Evolutionary conservation across 495 filamentous ascomycete species (phyloP), one percentile per base, ranked within the genome.

Genomic region (Aspergillus funiculosus): DNA sequence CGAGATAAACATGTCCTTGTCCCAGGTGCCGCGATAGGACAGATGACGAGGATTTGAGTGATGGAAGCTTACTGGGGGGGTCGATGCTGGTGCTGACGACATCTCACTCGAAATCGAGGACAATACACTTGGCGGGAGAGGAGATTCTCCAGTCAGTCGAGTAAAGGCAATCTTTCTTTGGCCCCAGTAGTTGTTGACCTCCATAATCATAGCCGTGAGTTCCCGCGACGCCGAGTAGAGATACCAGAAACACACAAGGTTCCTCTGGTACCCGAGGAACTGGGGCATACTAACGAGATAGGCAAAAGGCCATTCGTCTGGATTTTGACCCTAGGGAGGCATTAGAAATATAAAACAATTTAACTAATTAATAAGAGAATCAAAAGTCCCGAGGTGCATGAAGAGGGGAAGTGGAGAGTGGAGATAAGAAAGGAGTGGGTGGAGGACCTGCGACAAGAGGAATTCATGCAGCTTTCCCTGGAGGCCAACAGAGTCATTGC

Each of bases 241-340:
- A 52, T 89, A 88, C 81, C 86, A 91, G 56, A 87, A 85, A 11
- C 81, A 86, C 13, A 87, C 82, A 0, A 83, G 82, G 53, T 87
- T 90, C 63, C 86, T 86, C n/a, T 75, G 75, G 53, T 83, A 86
- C 15, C 82, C 81, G 3, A 86, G 60, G 48, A 88, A 83, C n/a
- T 73, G 68, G 13, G 86, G 78, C 8, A 84, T 79, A 9, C 82
- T 85, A 25, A 84, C 63, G 31, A 90, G 64, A 61, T 89, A 90
- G 8, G 79, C 82, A 58, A 77, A 68, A 5, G 81, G 76, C 37
- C 48, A 60, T 18, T 54, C 21, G 10, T 26, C 17, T 1, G 54
- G 48, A 26, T 54, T 17, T 36, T 48, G 35, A 3, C 34, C 48
- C 57, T 60, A 44, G 2, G 8, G 11, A 32, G 11, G 4, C 17